Percentiles rank a stretch among this genome's conserved stretches.
phyloP scores from a whole-genome alignment of 148 eudicot genomes.

The Rhododendron ferrugineum region DNA sequence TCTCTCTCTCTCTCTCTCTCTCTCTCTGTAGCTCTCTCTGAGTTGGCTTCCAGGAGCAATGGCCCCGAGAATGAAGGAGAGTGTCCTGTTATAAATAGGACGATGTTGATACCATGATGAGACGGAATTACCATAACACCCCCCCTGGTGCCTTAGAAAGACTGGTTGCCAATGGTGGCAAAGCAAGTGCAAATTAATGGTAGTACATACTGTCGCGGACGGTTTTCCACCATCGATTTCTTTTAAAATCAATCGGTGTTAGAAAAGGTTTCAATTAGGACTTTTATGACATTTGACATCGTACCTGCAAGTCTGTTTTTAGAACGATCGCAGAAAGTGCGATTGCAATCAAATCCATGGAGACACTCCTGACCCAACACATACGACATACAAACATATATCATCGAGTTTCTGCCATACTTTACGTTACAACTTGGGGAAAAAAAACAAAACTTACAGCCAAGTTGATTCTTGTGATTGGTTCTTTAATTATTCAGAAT shows the following conservation, averaged over 20 bases:
- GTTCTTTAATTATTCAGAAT: neutral
- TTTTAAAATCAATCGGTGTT: too few species aligned
- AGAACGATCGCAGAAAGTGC: too few species aligned
- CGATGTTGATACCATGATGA: neutral
- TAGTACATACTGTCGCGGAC: neutral
- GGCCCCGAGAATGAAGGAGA: neutral
- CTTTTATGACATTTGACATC: too few species aligned
- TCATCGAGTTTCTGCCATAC: neutral
- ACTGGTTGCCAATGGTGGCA: neutral
- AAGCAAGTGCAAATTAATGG: neutral
- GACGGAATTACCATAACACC: neutral
- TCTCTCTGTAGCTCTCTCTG: slow-evolving; percentile 1
- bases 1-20: slow-evolving; percentile 5
- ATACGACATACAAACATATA: too few species aligned
- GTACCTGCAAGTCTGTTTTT: too few species aligned
- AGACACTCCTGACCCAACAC: too few species aligned
- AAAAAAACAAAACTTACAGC: neutral
- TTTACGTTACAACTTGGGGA: neutral
- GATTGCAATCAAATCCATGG: too few species aligned
- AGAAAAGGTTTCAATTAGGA: too few species aligned
- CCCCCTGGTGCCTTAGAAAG: neutral
- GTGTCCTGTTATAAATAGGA: slow-evolving; percentile 5
- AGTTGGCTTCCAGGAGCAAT: neutral
- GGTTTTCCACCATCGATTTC: too few species aligned
- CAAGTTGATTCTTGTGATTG: too few species aligned